These are phyloP conservation scores for Nakazawaea anatomiae DNA, from an alignment of 805 yeast species.

Conservation along the genomic window DNA sequence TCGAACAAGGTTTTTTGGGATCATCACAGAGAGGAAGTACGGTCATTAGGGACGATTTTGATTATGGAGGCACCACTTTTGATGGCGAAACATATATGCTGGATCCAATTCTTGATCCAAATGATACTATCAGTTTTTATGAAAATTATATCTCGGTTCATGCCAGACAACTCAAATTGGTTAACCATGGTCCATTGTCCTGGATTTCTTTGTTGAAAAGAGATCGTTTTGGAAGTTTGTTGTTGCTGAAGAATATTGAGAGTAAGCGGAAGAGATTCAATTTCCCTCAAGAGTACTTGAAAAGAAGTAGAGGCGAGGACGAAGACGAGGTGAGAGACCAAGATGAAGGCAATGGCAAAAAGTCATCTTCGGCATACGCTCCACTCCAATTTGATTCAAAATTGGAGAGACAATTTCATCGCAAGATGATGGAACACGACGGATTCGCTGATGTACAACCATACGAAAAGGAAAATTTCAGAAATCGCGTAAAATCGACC, in stretches of 20 bases:
- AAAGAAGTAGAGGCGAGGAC: conserved; percentile 14
- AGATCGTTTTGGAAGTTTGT: conserved; percentile 33
- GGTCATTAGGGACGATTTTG: too few species aligned
- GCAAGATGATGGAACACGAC: conserved; percentile 28
- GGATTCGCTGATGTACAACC: conserved; percentile 33
- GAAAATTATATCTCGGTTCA: conserved; percentile 37
- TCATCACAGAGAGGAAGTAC: too few species aligned
- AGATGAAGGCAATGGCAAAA: conserved; percentile 12
- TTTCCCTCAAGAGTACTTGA: conserved; percentile 10
- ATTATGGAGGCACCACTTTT: too few species aligned
- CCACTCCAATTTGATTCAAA: background rate
- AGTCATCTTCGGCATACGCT: background rate
- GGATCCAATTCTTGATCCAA: conserved; percentile 15
- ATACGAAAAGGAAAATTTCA: conserved; percentile 14
- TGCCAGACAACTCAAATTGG: conserved; percentile 31
- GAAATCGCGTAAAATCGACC: background rate
- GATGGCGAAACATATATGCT: background rate
- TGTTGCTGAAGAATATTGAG: conserved; percentile 26
- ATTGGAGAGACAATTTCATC: conserved; percentile 23
- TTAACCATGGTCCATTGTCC: conserved; percentile 47
- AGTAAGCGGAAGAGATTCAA: conserved; percentile 13
- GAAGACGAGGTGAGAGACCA: conserved; percentile 3
- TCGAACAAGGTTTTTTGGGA: background rate
- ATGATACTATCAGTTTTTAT: conserved; percentile 35
- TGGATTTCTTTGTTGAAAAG: conserved; percentile 42